phyloP scores from a whole-genome alignment of 2,329 filamentous ascomycete genomes.

The Monilinia fructigena region DNA sequence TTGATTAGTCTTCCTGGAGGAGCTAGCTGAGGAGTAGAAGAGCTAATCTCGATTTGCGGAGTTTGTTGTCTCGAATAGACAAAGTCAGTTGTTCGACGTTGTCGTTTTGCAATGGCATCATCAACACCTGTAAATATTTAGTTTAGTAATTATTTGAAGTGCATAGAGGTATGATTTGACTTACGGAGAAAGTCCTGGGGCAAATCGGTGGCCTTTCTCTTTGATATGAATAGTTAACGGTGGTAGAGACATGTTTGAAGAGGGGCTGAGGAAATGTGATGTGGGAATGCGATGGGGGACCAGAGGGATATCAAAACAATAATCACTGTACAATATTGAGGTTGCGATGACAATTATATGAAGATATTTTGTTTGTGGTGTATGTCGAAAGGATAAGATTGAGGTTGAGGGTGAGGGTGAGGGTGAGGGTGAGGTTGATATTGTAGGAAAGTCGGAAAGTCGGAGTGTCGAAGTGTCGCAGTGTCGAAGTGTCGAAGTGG shows the following conservation, averaged over 20 bases:
- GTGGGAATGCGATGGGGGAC: neutral
- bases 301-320: neutral
- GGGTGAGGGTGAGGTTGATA: too few relatives aligned
- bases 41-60: slow-evolving; percentile 7
- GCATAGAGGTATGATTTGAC: slow-evolving; percentile 6
- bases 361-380: too few relatives aligned
- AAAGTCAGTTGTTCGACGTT: slow-evolving; percentile 32
- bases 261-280: neutral
- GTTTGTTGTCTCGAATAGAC: slow-evolving; percentile 37
- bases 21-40: slow-evolving; percentile 17
- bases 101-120: slow-evolving; percentile 34
- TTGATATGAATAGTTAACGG: slow-evolving; percentile 39
- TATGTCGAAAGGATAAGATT: neutral
- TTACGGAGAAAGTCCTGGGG: slow-evolving; percentile 40
- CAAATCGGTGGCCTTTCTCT: slow-evolving; percentile 40
- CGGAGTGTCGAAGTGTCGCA: too few relatives aligned
- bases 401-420: neutral
- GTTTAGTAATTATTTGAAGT: neutral
- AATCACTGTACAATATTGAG: too few relatives aligned
- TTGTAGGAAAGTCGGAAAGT: too few relatives aligned
- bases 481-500: too few relatives aligned
- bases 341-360: too few relatives aligned
- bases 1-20: slow-evolving; percentile 30
- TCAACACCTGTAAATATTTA: slow-evolving; percentile 34
- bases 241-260: slow-evolving; percentile 37